Evolutionary conservation across 306 rosid species (phyloP), one percentile per base, ranked within the genome.

Genomic region (Pueraria montana): DNA sequence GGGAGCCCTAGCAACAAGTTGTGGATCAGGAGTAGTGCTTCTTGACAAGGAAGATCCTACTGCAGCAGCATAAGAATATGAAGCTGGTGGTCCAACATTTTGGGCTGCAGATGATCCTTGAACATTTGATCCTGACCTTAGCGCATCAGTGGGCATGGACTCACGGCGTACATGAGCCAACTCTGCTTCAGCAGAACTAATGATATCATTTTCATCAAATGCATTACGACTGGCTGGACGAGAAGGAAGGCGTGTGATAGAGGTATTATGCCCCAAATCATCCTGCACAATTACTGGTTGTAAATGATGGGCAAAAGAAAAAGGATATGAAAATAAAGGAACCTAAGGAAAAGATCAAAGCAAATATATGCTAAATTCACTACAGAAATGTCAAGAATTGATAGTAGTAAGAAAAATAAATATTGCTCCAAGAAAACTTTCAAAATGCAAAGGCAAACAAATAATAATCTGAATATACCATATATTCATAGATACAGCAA

Each of bases 11-110:
- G 95, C 90, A 81, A 92, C 87, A 75, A 83, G 72, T 70, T 94
- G 99, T 4, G 97, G 94, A 85, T 96, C 99, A 40, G 99, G 99
- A 67, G 99, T 96, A 56, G 89, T 90, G 87, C 99, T 92, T 88
- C 98, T 82, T 56, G 99, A 96, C 87, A 94, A 71, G 69, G 99
- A 89, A 78, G 95, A 82, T 10, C 99, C 99, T 9, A 96, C 86
- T 17, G 85, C 99, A 65, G 99, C 96, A 76, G 99, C 99, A 82
- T 96, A 96, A 13, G 89, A 42, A 66, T 90, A 94, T 3, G 99
- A 91, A 86, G 92, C 50, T 79, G 87, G 91, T 1, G 72, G 84
- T 32, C 94, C 95, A 55, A 80, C 82, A 84, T 89, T 93, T 67
- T 91, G 95, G 63, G 82, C 84, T 14, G 85, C 84, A 88, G 99